Percentiles rank a stretch among this genome's conserved stretches.
These are phyloP conservation scores for Emericellopsis cladophorae DNA, from an alignment of 2,329 filamentous ascomycete species.

Conservation along the genomic window DNA sequence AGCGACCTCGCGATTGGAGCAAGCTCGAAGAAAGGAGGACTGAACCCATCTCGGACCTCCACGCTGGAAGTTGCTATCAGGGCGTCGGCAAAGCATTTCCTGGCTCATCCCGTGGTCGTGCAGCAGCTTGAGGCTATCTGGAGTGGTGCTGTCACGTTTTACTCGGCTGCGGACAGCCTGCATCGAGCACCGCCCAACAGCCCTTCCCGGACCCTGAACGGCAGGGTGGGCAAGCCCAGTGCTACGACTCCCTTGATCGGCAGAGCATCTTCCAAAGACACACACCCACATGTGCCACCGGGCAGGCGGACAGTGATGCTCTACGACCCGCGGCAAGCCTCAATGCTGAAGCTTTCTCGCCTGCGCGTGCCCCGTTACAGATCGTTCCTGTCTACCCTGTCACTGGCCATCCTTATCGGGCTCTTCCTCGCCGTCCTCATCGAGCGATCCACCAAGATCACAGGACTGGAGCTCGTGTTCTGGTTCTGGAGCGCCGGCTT, in stretches of 20 bases:
- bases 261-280: conserved; percentile 15
- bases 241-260: conserved; percentile 39
- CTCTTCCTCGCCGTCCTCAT: conserved; percentile 75
- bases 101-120: conserved; percentile 83
- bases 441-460: conserved; percentile 67
- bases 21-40: conserved; percentile 27
- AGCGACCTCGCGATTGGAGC: background rate
- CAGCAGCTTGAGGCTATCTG: conserved; percentile 95
- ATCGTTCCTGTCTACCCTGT: conserved; percentile 79
- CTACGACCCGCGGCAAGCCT: conserved; percentile 84
- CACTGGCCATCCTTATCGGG: conserved; percentile 71
- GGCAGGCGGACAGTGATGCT: conserved; percentile 66
- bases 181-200: conserved; percentile 42
- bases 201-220: conserved; percentile 10
- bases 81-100: conserved; percentile 82
- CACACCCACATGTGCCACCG: conserved; percentile 21
- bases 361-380: conserved; percentile 85
- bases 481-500: conserved; percentile 98
- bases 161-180: conserved; percentile 74
- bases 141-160: conserved; percentile 91
- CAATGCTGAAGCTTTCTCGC: conserved; percentile 80
- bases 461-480: conserved; percentile 73
- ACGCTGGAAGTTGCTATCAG: conserved; percentile 88
- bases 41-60: conserved; percentile 64
- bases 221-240: conserved; percentile 21